Evolutionary conservation across 2,329 filamentous ascomycete genomes (phyloP).

Genomic region (Arachnomyces sp.): DNA sequence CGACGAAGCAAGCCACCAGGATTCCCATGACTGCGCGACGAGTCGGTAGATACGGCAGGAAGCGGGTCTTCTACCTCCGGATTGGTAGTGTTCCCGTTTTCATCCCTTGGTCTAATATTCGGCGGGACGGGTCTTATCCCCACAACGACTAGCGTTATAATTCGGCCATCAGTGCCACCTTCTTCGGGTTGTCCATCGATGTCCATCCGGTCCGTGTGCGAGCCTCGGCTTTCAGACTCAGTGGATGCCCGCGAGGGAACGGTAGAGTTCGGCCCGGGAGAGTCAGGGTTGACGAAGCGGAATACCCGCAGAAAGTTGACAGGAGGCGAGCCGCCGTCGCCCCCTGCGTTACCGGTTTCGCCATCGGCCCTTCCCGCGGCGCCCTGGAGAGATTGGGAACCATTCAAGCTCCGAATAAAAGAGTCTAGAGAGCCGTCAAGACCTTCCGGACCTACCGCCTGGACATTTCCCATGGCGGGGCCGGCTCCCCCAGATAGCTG

Average conservation of each 20-base stretch:
- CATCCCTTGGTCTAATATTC: constrained; percentile 37
- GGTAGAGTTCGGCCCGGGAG: constrained; percentile 18
- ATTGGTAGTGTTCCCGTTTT: constrained; percentile 38
- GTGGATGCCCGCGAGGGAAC: constrained; percentile 17
- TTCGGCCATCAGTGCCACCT: constrained; percentile 43
- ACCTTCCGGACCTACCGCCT: constrained; percentile 47
- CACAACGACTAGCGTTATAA: constrained; percentile 63
- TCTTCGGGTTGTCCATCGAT: constrained; percentile 35
- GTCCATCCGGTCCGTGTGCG: constrained; percentile 28
- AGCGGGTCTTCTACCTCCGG: constrained; percentile 13
- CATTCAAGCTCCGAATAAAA: constrained; percentile 56
- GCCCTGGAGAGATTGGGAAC: constrained; percentile 52
- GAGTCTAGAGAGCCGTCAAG: constrained; percentile 57
- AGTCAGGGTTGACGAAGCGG: constrained; percentile 52
- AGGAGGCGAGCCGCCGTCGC: constrained; percentile 44
- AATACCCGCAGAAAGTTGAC: constrained; percentile 65
- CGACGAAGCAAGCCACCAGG: constrained; percentile 46
- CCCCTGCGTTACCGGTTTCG: constrained; percentile 20
- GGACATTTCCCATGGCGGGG: constrained; percentile 48
- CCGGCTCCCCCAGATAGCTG: constrained; percentile 56
- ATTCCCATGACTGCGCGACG: constrained; percentile 31
- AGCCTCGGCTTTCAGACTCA: constrained; percentile 18
- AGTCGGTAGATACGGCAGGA: too few species aligned
- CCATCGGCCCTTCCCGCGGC: constrained; percentile 30
- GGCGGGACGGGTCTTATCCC: constrained; percentile 60